Evolutionary conservation across 2,329 filamentous ascomycete species (phyloP).

Genomic region (Emydomyces testavorans): DNA sequence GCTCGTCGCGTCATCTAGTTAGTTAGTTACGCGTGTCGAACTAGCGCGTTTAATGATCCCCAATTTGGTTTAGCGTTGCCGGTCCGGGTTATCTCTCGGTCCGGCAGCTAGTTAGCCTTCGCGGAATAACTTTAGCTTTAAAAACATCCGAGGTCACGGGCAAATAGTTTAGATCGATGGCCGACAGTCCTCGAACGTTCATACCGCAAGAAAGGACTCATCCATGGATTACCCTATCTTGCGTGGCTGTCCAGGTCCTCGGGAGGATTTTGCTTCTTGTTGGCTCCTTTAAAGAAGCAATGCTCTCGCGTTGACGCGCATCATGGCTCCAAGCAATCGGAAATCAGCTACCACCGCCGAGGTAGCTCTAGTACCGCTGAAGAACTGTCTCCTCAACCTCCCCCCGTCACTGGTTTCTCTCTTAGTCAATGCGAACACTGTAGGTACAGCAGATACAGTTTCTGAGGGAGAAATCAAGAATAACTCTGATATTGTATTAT

Average conservation of each 20-base stretch:
- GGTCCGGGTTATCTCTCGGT: conserved; percentile 28
- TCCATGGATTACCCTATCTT: conserved; percentile 16
- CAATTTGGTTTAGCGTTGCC: conserved; percentile 17
- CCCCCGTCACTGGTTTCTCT: conserved; percentile 72
- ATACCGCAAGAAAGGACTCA: no score
- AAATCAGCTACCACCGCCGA: conserved; percentile 60
- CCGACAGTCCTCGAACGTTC: not conserved
- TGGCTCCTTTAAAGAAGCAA: not conserved
- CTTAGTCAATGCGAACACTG: conserved; percentile 79
- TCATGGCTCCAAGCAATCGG: conserved; percentile 33
- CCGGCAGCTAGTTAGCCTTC: conserved; percentile 17
- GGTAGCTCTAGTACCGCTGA: conserved; percentile 72
- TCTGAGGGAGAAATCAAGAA: not conserved
- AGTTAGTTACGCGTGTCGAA: not conserved
- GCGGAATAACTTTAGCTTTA: conserved; percentile 5
- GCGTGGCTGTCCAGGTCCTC: conserved; percentile 17
- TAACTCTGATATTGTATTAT: conserved; percentile 8
- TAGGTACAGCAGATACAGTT: conserved; percentile 39
- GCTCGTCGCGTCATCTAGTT: not conserved
- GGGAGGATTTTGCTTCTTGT: not conserved
- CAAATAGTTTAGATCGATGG: conserved; percentile 2
- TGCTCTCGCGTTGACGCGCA: not conserved
- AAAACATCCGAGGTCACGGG: conserved; percentile 20
- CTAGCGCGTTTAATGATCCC: conserved; percentile 11
- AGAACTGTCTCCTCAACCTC: conserved; percentile 91